Percentiles rank a stretch among this genome's conserved stretches.
These are phyloP conservation scores for Colletotrichum liaoningense DNA, from an alignment of 2,329 filamentous ascomycete genomes.

Conservation along the genomic window DNA sequence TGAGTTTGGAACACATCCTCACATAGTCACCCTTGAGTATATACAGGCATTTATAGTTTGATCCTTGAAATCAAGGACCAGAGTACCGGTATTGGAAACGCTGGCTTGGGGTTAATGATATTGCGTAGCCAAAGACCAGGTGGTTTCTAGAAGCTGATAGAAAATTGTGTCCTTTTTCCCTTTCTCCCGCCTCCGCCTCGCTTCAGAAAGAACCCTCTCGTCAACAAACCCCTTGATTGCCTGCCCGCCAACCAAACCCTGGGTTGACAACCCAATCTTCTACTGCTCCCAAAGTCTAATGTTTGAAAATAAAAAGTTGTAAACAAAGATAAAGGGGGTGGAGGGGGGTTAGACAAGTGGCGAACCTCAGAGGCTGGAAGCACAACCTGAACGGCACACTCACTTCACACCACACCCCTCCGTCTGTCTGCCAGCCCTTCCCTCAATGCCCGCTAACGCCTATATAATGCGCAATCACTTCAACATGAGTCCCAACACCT, in stretches of 20 bases:
- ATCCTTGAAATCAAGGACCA: too few species aligned
- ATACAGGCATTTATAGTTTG: too few species aligned
- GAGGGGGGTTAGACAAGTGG: not conserved
- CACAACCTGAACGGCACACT: not conserved
- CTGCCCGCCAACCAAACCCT: not conserved
- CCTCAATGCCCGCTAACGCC: conserved; percentile 30
- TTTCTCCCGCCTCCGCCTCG: not conserved
- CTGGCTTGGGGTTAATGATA: not conserved
- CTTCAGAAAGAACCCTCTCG: not conserved
- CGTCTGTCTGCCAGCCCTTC: not conserved
- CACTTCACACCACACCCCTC: not conserved
- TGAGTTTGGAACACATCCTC: too few species aligned
- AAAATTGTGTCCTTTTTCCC: not conserved
- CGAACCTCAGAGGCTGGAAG: not conserved
- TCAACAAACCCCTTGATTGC: not conserved
- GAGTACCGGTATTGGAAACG: not conserved
- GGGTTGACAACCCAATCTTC: not conserved
- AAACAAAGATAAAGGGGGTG: not conserved
- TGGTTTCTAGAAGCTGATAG: not conserved
- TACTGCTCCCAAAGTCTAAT: not conserved
- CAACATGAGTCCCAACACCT: not conserved
- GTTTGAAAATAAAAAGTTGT: not conserved
- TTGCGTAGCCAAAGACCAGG: not conserved
- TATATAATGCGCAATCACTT: conserved; percentile 12
- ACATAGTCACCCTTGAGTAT: too few species aligned